These are phyloP conservation scores for Yamadazyma sp. DNA, from an alignment of 1,139 yeast genomes.

Conservation along the genomic window DNA sequence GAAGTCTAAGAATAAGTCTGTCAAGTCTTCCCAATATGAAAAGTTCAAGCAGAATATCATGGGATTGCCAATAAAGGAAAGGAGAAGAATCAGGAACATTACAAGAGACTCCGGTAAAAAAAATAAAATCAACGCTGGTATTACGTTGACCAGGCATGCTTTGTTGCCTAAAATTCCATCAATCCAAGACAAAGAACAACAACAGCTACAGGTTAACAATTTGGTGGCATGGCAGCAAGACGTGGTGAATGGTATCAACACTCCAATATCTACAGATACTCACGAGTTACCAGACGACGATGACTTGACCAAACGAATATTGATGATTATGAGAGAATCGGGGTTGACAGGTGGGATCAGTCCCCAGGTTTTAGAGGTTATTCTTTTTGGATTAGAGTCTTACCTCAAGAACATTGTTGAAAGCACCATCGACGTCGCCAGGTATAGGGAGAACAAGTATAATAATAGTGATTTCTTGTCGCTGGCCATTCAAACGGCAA, in stretches of 20 bases:
- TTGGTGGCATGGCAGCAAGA: slow-evolving; percentile 91
- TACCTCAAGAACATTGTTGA: slow-evolving; percentile 77
- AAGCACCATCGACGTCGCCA: slow-evolving; percentile 69
- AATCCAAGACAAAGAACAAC: slow-evolving; percentile 57
- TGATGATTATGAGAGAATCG: slow-evolving; percentile 86
- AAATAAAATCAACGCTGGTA: slow-evolving; percentile 72
- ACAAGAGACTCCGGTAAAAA: slow-evolving; percentile 80
- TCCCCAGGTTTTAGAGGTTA: slow-evolving; percentile 71
- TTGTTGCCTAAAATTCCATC: slow-evolving; percentile 88
- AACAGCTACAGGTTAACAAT: slow-evolving; percentile 51
- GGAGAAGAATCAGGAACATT: slow-evolving; percentile 81
- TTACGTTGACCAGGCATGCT: slow-evolving; percentile 80
- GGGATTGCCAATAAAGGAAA: slow-evolving; percentile 81
- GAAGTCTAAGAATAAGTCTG: slow-evolving; percentile 45
- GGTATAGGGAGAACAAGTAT: slow-evolving; percentile 57
- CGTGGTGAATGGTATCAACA: slow-evolving; percentile 82
- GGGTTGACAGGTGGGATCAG: slow-evolving; percentile 85
- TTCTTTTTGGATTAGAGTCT: slow-evolving; percentile 74
- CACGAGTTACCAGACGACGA: slow-evolving; percentile 84
- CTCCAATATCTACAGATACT: slow-evolving; percentile 76
- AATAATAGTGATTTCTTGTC: slow-evolving; percentile 41
- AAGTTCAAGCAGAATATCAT: slow-evolving; percentile 81
- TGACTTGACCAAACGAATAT: slow-evolving; percentile 64
- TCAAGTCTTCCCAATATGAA: slow-evolving; percentile 68
- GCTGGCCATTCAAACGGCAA: slow-evolving; percentile 21